These are phyloP conservation scores for Plasmodium reichenowi DNA, from an alignment of 169 alveolate species.

Conservation along the genomic window DNA sequence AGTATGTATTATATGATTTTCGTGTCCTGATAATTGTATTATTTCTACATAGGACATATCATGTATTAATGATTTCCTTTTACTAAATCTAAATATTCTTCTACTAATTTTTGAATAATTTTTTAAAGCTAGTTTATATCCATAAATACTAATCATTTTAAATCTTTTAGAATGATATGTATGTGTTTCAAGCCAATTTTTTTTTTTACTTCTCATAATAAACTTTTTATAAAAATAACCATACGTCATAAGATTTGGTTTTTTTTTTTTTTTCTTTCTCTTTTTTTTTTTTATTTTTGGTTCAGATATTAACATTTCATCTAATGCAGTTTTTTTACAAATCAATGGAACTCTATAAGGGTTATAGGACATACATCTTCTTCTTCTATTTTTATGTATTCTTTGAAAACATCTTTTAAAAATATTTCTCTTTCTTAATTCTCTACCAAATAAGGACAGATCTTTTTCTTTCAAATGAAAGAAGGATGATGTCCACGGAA, in stretches of 20 bases:
- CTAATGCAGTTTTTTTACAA: slow-evolving; percentile 80
- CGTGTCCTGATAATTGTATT: slow-evolving; percentile 30
- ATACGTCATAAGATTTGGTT: slow-evolving; percentile 69
- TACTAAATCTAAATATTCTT: slow-evolving; percentile 85
- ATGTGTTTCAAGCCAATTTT: slow-evolving; percentile 94
- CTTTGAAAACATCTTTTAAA: slow-evolving; percentile 89
- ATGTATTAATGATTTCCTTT: slow-evolving; percentile 82
- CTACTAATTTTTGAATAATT: slow-evolving; percentile 87
- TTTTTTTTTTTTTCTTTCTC: slow-evolving; percentile 77
- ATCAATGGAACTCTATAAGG: slow-evolving; percentile 93
- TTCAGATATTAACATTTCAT: slow-evolving; percentile 84
- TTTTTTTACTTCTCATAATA: slow-evolving; percentile 81
- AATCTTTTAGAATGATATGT: slow-evolving; percentile 94
- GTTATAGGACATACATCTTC: slow-evolving; percentile 97
- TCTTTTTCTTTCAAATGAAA: slow-evolving; percentile 52
- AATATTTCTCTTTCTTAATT: slow-evolving; percentile 66
- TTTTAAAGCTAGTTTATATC: slow-evolving; percentile 89
- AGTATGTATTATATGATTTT: slow-evolving; percentile 11
- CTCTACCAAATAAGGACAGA: slow-evolving; percentile 24
- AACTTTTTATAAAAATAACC: slow-evolving; percentile 81
- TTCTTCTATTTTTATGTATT: slow-evolving; percentile 91
- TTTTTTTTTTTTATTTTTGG: slow-evolving; percentile 81
- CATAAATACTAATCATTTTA: slow-evolving; percentile 91
- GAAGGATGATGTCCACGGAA: slow-evolving; percentile 66
- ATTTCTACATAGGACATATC: slow-evolving; percentile 81